phyloP scores from a whole-genome alignment of 169 alveolate genomes.

The Plasmodium berghei region DNA sequence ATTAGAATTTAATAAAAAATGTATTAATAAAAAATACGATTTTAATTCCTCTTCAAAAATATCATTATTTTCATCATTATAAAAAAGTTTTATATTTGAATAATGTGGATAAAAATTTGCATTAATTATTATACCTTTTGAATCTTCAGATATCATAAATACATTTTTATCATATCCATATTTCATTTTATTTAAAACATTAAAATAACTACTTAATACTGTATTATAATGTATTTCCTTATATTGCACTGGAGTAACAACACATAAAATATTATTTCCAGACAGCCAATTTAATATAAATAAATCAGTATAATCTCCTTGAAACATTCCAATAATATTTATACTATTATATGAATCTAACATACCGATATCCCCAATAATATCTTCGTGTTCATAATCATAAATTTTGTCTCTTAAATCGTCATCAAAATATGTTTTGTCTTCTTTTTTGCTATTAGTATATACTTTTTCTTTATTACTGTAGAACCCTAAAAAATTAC shows the following conservation, averaged over 20 bases:
- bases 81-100: slow-evolving; percentile 35
- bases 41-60: slow-evolving; percentile 46
- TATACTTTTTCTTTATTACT: neutral
- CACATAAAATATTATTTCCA: slow-evolving; percentile 50
- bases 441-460: neutral
- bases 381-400: slow-evolving; percentile 3
- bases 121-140: slow-evolving; percentile 11
- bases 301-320: slow-evolving; percentile 3
- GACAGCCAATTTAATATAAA: slow-evolving; percentile 47
- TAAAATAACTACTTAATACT: slow-evolving; percentile 20
- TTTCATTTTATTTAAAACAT: slow-evolving; percentile 28
- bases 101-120: slow-evolving; percentile 57
- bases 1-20: slow-evolving; percentile 48
- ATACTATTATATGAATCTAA: slow-evolving; percentile 2
- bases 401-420: slow-evolving; percentile 24
- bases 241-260: slow-evolving; percentile 5
- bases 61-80: slow-evolving; percentile 12
- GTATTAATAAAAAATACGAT: slow-evolving; percentile 31
- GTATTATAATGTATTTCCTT: slow-evolving; percentile 22
- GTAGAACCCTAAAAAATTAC: neutral
- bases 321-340: slow-evolving; percentile 16
- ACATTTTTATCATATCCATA: slow-evolving; percentile 12
- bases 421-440: neutral
- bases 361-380: neutral
- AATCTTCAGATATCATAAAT: slow-evolving; percentile 5